Percentiles rank a stretch among this genome's conserved stretches.
Evolutionary conservation across 2,329 filamentous ascomycete species (phyloP).

Genomic region (Tolypocladium capitatum): DNA sequence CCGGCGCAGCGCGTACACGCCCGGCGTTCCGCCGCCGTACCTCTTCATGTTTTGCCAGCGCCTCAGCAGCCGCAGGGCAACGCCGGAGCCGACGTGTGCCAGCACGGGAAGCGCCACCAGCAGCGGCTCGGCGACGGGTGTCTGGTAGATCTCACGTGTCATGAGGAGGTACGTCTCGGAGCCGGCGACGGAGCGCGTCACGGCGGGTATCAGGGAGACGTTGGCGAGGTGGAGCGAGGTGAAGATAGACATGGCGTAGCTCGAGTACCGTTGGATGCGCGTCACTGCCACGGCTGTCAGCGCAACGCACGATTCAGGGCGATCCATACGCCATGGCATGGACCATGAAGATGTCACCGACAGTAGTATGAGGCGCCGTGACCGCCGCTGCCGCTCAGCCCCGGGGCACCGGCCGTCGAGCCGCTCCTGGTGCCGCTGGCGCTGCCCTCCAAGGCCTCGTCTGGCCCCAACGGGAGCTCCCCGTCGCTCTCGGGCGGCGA

Average conservation of each 20-base stretch:
- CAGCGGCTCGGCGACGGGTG: constrained; percentile 63
- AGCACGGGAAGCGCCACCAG: constrained; percentile 63
- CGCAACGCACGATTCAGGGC: background rate
- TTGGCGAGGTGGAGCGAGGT: constrained; percentile 66
- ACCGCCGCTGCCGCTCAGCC: constrained; percentile 45
- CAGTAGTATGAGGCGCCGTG: constrained; percentile 64
- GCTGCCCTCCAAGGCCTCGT: constrained; percentile 16
- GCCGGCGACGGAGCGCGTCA: constrained; percentile 57
- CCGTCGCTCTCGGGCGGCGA: constrained; percentile 18
- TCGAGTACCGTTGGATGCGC: constrained; percentile 76
- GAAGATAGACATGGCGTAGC: constrained; percentile 71
- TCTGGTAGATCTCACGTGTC: constrained; percentile 86
- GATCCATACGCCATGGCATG: background rate
- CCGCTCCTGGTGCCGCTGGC: constrained; percentile 25
- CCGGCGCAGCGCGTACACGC: constrained; percentile 28
- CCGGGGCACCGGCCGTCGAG: constrained; percentile 27
- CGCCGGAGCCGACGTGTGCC: constrained; percentile 63
- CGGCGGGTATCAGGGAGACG: constrained; percentile 66
- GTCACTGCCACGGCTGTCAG: constrained; percentile 10
- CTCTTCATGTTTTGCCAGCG: constrained; percentile 56
- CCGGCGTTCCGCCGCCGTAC: constrained; percentile 58
- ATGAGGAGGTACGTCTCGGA: constrained; percentile 82
- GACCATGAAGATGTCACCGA: constrained; percentile 27
- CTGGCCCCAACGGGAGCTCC: constrained; percentile 21
- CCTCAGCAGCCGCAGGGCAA: constrained; percentile 64